A percentile compares a stretch with the other conserved stretches of the same genome.
These are phyloP conservation scores for Candida broadrunensis DNA, from an alignment of 805 yeast genomes.

Conservation along the genomic window DNA sequence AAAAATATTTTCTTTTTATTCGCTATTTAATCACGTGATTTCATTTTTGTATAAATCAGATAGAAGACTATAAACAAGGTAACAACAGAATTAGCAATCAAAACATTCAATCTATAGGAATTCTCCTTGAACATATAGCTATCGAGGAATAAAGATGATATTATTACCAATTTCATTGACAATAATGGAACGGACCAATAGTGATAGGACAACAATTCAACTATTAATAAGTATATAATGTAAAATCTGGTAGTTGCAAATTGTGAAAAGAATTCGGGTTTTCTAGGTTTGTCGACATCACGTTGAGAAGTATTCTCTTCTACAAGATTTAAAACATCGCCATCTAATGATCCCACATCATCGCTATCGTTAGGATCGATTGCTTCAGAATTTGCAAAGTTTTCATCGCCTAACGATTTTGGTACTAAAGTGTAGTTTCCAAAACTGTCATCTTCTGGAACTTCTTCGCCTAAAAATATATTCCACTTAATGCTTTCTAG, in stretches of 20 bases:
- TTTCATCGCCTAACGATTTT: neutral
- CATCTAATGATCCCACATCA: neutral
- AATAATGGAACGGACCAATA: neutral
- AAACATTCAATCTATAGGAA: neutral
- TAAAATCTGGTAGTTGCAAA: neutral
- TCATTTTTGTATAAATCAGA: neutral
- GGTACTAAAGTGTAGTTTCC: neutral
- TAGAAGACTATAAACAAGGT: neutral
- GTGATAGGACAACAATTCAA: neutral
- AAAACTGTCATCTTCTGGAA: neutral
- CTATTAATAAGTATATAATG: neutral
- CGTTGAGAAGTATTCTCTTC: neutral
- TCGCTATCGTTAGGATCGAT: neutral
- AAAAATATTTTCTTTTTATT: neutral
- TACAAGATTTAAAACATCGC: neutral
- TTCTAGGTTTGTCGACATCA: too few species aligned
- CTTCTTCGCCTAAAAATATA: slow-evolving; percentile 2
- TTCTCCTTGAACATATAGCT: neutral
- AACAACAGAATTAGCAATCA: neutral
- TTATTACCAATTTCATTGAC: neutral
- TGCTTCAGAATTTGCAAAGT: neutral
- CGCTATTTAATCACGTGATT: neutral
- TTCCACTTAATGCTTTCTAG: slow-evolving; percentile 20
- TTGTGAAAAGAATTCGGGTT: too few species aligned
- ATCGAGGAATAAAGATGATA: neutral